Percentiles rank a stretch among this genome's conserved stretches.
Evolutionary conservation across 208 protist species (phyloP).

Genomic region (Naegleria lovaniensis): DNA sequence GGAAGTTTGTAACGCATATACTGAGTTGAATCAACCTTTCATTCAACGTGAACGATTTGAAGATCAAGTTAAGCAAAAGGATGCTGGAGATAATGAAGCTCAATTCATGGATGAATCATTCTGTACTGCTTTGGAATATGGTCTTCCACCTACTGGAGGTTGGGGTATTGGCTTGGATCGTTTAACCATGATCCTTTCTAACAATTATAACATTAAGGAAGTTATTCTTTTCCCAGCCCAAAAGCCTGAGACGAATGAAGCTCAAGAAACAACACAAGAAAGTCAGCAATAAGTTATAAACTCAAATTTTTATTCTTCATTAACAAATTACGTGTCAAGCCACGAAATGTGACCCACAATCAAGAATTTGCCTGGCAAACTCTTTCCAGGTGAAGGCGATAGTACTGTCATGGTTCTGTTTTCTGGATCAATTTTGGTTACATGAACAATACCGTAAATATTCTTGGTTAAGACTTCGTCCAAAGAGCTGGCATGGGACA

Average conservation of each 20-base stretch:
- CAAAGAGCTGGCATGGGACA: not conserved
- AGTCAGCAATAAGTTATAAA: not conserved
- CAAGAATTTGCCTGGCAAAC: not conserved
- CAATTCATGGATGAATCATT: conserved; percentile 96
- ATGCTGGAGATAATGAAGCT: conserved; percentile 94
- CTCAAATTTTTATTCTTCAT: not conserved
- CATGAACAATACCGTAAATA: not conserved
- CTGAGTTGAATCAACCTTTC: conserved; percentile 99
- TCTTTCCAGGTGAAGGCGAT: conserved; percentile 2
- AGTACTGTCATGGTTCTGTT: not conserved
- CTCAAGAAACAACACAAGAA: not conserved
- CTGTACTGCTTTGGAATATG: conserved; percentile 93
- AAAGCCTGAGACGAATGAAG: conserved; percentile 52
- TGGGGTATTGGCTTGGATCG: conserved; percentile 99
- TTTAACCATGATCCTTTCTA: conserved; percentile 97
- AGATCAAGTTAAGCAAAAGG: conserved; percentile 84
- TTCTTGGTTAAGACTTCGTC: not conserved
- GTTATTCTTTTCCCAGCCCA: conserved; percentile 84
- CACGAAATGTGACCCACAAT: not conserved
- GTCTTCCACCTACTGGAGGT: conserved; percentile 96
- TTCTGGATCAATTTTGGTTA: not conserved
- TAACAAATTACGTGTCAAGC: not conserved
- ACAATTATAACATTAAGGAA: conserved; percentile 97
- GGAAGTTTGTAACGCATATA: conserved; percentile 98
- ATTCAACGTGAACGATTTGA: conserved; percentile 96